These are phyloP conservation scores for Leccinum angustisporum DNA, from an alignment of 1,284 basidiomycete species.

Conservation along the genomic window DNA sequence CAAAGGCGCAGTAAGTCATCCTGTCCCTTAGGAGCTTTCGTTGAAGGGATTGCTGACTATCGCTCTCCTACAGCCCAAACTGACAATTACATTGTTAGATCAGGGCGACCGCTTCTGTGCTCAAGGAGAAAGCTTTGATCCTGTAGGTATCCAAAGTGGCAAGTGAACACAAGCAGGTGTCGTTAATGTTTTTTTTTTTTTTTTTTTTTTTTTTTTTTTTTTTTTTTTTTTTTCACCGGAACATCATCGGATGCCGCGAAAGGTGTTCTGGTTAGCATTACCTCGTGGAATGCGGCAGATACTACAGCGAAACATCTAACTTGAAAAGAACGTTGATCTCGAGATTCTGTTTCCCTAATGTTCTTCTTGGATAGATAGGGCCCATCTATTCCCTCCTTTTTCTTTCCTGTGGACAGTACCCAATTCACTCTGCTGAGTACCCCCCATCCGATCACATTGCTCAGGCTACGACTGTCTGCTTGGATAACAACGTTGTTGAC, in stretches of 20 bases:
- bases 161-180: slow-evolving; percentile 19
- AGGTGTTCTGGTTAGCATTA: neutral
- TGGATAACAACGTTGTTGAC: slow-evolving; percentile 11
- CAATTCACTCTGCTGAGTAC: slow-evolving; percentile 2
- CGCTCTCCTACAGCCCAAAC: slow-evolving; percentile 57
- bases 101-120: slow-evolving; percentile 76
- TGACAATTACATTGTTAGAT: slow-evolving; percentile 81
- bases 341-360: neutral
- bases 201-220: too few species aligned
- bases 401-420: slow-evolving; percentile 18
- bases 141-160: slow-evolving; percentile 35
- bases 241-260: neutral
- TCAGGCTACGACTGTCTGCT: slow-evolving; percentile 11
- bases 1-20: slow-evolving; percentile 65
- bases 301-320: neutral
- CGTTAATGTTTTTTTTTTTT: neutral
- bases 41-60: slow-evolving; percentile 4
- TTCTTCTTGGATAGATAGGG: slow-evolving; percentile 19
- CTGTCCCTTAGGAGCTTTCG: neutral
- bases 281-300: neutral
- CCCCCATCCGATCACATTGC: slow-evolving; percentile 9
- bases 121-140: slow-evolving; percentile 71
- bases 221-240: too few species aligned
- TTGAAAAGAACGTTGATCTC: neutral
- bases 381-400: slow-evolving; percentile 6